A percentile compares a stretch with the other conserved stretches of the same genome.
Conservation (phyloP, 768 basidiomycete genomes). For the Lactifluus rugatus region DNA sequence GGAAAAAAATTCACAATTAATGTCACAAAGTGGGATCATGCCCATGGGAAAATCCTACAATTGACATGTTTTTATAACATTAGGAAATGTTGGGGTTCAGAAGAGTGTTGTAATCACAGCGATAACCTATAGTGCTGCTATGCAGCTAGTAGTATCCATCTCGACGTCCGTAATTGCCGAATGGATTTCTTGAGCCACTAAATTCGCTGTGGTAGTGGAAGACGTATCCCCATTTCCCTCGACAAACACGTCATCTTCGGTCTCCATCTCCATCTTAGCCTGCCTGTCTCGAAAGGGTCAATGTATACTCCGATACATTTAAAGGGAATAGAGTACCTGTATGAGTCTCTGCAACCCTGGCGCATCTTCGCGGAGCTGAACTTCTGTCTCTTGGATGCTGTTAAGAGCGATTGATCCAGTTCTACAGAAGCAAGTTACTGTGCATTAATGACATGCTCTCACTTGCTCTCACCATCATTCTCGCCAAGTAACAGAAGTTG, state of each 20-base stretch:
- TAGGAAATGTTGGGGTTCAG: too few relatives aligned
- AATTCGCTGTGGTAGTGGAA: neutral
- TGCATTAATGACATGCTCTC: neutral
- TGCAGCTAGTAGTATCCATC: neutral
- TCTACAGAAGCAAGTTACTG: conserved; percentile 30
- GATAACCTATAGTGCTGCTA: neutral
- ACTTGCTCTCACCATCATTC: conserved; percentile 43
- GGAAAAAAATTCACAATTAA: too few relatives aligned
- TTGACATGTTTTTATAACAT: too few relatives aligned
- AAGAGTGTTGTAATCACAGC: neutral
- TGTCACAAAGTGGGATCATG: too few relatives aligned
- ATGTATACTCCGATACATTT: neutral
- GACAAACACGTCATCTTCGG: conserved; percentile 7
- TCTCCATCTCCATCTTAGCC: conserved; percentile 17
- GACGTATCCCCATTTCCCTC: neutral
- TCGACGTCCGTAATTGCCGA: neutral
- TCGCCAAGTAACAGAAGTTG: conserved; percentile 62
- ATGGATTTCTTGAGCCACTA: neutral
- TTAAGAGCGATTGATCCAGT: conserved; percentile 55
- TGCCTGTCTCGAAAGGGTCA: neutral
- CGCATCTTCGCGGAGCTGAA: conserved; percentile 48
- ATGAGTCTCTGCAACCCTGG: conserved; percentile 53
- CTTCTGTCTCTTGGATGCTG: conserved; percentile 42
- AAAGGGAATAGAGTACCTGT: conserved; percentile 30
- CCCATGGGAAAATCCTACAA: too few relatives aligned